A percentile compares a stretch with the other conserved stretches of the same genome.
Conservation (phyloP, 2,329 filamentous ascomycete species). For the Rachicladosporium sp. region DNA sequence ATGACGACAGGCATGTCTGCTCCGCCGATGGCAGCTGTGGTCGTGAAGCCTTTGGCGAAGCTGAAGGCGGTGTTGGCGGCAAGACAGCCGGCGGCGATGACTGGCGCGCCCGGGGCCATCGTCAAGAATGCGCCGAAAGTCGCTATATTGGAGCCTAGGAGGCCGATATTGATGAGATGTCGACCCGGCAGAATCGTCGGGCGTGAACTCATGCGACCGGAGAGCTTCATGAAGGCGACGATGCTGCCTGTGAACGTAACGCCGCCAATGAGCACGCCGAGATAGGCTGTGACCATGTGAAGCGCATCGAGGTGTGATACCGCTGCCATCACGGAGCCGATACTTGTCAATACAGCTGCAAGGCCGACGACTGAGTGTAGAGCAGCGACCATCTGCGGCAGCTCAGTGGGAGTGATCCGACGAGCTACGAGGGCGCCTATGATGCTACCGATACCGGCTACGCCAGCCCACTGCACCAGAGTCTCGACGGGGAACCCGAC, state of each 20-base stretch:
- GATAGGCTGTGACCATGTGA: constrained; percentile 74
- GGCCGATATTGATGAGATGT: constrained; percentile 60
- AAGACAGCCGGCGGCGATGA: constrained; percentile 66
- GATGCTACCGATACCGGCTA: constrained; percentile 60
- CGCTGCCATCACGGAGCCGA: constrained; percentile 74
- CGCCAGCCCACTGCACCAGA: constrained; percentile 63
- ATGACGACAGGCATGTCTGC: constrained; percentile 91
- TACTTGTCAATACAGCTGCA: constrained; percentile 76
- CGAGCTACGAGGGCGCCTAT: constrained; percentile 66
- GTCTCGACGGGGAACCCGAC: constrained; percentile 71
- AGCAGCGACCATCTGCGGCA: constrained; percentile 81
- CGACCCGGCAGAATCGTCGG: constrained; percentile 61
- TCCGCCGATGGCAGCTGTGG: constrained; percentile 76
- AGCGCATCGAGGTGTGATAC: constrained; percentile 55
- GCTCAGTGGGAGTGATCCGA: constrained; percentile 74
- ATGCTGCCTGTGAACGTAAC: constrained; percentile 87
- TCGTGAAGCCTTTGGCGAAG: constrained; percentile 78
- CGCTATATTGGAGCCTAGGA: constrained; percentile 64
- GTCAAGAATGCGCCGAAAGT: constrained; percentile 77
- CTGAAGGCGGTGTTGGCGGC: constrained; percentile 65
- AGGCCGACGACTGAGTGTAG: constrained; percentile 83
- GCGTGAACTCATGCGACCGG: constrained; percentile 67
- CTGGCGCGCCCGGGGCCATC: constrained; percentile 66
- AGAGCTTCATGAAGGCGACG: constrained; percentile 78
- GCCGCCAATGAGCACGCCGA: constrained; percentile 70